Percentiles rank a stretch among this genome's conserved stretches.
Evolutionary conservation across 768 basidiomycete genomes (phyloP).

Genomic region (Psilocybe cubensis): DNA sequence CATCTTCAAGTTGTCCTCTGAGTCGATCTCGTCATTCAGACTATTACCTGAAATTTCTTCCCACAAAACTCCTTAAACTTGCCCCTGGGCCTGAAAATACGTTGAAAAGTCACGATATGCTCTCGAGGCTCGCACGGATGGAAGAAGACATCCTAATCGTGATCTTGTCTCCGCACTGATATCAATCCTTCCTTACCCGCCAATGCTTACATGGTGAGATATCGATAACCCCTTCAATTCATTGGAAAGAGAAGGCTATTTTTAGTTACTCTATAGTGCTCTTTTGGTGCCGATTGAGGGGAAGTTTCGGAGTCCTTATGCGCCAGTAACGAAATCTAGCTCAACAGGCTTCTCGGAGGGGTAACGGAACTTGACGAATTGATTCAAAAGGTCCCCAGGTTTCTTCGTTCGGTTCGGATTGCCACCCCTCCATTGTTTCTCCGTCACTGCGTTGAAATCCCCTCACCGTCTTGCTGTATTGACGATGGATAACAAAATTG

Average conservation of each 20-base stretch:
- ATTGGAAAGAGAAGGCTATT: not conserved
- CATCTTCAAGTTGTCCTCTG: too few species aligned
- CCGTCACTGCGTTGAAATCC: not conserved
- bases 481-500: not conserved
- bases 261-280: not conserved
- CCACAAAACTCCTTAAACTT: too few species aligned
- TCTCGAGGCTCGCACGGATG: not conserved
- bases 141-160: not conserved
- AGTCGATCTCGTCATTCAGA: too few species aligned
- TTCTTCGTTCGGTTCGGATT: not conserved
- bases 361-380: not conserved
- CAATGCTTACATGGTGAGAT: not conserved
- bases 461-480: not conserved
- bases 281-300: not conserved
- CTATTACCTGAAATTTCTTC: too few species aligned
- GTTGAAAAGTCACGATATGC: too few species aligned
- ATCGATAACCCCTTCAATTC: not conserved
- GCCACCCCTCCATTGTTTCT: not conserved
- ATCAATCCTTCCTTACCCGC: not conserved
- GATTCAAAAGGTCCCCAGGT: not conserved
- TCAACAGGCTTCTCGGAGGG: not conserved
- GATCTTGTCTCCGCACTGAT: not conserved
- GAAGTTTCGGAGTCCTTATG: not conserved
- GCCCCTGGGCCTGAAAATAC: too few species aligned
- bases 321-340: not conserved